Evolutionary conservation across 2,329 filamentous ascomycete species (phyloP), one percentile per base, ranked within the genome.

Genomic region (Penicillium aurantiogriseum): DNA sequence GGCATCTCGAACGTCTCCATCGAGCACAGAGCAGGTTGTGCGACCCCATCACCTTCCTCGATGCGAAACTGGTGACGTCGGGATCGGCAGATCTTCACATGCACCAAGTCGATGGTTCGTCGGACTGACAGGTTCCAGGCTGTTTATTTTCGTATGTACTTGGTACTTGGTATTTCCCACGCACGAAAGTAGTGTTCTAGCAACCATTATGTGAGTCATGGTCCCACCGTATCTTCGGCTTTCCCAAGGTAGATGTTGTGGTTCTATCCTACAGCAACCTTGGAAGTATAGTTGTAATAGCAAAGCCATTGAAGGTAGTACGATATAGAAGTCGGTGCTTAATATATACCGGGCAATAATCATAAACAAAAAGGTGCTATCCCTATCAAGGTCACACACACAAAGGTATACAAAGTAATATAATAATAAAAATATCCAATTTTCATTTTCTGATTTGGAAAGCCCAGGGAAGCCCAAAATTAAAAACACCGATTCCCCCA

Each of bases 81-180:
- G 51, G 61, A 62, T 62, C 60, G 60, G 23, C 57, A 27, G 21
- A n/a, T 33, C 43, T 29, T 51, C 43, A 23, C 39, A 58, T 43
- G 25, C 36, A 45, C 19, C 11, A 17, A 39, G 21, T 2, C 6
- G 4, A 51, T 25, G 17, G 27, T 31, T 44, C 29, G 21, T 51
- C 6, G 10, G 38, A 10, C 17, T 11, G 23, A 17, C 10, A 33
- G 15, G 17, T 42, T 19, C 27, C 19, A 25, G 3, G n/a, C 9
- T 17, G 23, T 7, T 7, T 19, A 51, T n/a, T 10, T 25, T 25
- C 21, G 31, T 31, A 51, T 53, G 29, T 47, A 47, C 2, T 23
- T 9, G 31, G 31, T 49, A 57, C 51, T 33, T 45, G 13, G 17
- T 9, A 39, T 31, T 11, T 15, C 13, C 10, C 10, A 35, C 15